Conservation (phyloP, 345 rosid genomes). For the Syzygium jambos region DNA sequence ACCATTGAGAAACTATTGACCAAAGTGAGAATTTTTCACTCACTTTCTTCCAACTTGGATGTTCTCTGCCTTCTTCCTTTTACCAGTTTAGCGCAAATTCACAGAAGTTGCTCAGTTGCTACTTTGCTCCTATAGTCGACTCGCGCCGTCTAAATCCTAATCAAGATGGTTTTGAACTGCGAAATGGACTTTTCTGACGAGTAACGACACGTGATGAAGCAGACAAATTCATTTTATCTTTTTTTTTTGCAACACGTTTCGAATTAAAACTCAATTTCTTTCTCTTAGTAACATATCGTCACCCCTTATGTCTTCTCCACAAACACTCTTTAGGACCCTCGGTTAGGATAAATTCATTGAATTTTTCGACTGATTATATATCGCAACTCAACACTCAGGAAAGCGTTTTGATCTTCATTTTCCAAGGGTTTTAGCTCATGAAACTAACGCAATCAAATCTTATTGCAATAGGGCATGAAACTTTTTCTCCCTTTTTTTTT, state of each 20-base stretch:
- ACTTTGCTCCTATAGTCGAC: background rate
- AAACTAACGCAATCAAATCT: background rate
- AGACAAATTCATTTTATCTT: background rate
- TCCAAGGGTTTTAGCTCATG: background rate
- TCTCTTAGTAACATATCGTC: background rate
- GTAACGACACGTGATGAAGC: rapidly evolving
- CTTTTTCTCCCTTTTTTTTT: background rate
- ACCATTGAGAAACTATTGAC: background rate
- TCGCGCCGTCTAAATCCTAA: too few relatives aligned
- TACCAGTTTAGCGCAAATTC: background rate
- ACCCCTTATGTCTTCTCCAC: background rate
- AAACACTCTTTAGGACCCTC: background rate
- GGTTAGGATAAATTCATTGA: background rate
- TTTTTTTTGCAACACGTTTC: background rate
- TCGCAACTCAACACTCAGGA: background rate
- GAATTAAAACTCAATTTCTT: background rate
- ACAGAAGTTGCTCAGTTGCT: background rate
- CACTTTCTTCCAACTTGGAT: background rate
- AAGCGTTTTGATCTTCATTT: background rate
- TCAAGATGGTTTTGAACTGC: too few relatives aligned
- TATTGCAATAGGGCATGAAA: background rate
- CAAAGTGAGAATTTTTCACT: background rate
- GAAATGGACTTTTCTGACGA: background rate
- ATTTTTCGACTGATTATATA: background rate
- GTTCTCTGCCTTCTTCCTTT: background rate